Conservation (phyloP, 495 filamentous ascomycete species). For the Aspergillus coremiiformis region DNA sequence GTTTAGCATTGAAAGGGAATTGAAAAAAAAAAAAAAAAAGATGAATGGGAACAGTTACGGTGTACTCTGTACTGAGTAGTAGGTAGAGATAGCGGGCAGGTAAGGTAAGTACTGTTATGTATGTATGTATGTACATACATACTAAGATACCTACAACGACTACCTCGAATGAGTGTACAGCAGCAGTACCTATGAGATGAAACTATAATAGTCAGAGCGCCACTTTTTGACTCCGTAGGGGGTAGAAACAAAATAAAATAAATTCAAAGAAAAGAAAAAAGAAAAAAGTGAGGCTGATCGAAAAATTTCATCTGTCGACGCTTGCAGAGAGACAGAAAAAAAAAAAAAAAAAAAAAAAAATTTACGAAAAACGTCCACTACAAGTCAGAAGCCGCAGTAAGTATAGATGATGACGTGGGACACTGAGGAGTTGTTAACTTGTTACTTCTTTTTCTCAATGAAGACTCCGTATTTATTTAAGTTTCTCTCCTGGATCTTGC, state of each 20-base stretch:
- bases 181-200: not conserved
- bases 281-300: conserved; percentile 12
- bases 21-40: too few species aligned
- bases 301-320: not conserved
- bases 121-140: too few species aligned
- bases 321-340: too few species aligned
- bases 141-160: too few species aligned
- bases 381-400: too few species aligned
- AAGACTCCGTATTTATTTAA: not conserved
- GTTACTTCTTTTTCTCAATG: not conserved
- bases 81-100: too few species aligned
- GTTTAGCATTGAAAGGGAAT: conserved; percentile 1
- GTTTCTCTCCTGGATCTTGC: not conserved
- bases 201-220: conserved; percentile 1
- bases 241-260: too few species aligned
- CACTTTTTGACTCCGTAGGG: not conserved
- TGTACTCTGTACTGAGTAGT: too few species aligned
- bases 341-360: conserved; percentile 1
- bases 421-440: not conserved
- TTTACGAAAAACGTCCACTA: not conserved
- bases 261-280: not conserved
- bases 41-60: conserved; percentile 1
- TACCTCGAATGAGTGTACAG: too few species aligned
- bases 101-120: too few species aligned
- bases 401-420: conserved; percentile 11